These are phyloP conservation scores for Zasmidium citrigriseum DNA, from an alignment of 2,329 filamentous ascomycete species.

Conservation along the genomic window DNA sequence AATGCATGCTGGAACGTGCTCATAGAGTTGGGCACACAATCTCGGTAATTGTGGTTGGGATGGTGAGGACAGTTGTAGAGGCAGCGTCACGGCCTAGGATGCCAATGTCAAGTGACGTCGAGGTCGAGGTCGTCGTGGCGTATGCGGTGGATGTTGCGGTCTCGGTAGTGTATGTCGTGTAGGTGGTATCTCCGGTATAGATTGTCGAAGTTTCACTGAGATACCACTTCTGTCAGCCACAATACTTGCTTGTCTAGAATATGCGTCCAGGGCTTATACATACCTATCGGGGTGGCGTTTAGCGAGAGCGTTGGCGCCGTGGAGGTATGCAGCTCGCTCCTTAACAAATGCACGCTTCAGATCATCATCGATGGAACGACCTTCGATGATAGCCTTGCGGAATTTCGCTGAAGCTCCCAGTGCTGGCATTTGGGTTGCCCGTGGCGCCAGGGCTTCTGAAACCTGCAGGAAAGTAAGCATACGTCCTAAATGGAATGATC, in stretches of 20 bases:
- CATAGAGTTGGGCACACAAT: background rate
- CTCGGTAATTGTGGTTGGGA: background rate
- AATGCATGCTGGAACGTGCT: too few species aligned
- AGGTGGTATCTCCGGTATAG: background rate
- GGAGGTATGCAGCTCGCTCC: background rate
- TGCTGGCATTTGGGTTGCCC: background rate
- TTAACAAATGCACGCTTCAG: background rate
- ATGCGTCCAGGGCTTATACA: too few species aligned
- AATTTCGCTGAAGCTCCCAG: background rate
- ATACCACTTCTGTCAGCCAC: too few species aligned
- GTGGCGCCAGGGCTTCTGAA: background rate
- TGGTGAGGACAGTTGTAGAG: too few species aligned
- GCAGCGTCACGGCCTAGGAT: background rate
- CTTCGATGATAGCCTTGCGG: background rate
- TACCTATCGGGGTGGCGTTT: background rate
- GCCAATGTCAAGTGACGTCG: background rate
- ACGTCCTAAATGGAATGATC: too few species aligned
- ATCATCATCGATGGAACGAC: background rate
- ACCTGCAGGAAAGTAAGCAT: too few species aligned
- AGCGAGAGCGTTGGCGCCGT: background rate
- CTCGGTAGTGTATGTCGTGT: background rate
- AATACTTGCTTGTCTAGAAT: too few species aligned
- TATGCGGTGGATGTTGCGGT: background rate
- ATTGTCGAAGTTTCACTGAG: background rate
- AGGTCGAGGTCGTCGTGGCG: background rate